Evolutionary conservation across 1,139 yeast genomes (phyloP).

Genomic region (Blastobotrys petasosporus): DNA sequence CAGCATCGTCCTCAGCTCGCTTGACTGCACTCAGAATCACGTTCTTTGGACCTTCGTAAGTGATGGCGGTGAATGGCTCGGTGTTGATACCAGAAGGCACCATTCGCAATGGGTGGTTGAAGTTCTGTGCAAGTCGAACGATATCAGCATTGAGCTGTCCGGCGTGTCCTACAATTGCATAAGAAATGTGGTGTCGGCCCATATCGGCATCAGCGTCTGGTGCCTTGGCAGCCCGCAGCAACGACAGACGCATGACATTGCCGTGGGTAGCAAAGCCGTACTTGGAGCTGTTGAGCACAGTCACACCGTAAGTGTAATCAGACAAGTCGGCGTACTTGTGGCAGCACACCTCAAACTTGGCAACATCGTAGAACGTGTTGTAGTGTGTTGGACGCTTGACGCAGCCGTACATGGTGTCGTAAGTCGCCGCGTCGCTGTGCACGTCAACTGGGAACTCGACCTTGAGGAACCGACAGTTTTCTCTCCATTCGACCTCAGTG

Average conservation of each 20-base stretch:
- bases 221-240: conserved; percentile 79
- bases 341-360: conserved; percentile 92
- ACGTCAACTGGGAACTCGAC: conserved; percentile 91
- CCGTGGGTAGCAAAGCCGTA: conserved; percentile 95
- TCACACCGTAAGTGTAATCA: conserved; percentile 78
- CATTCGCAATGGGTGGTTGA: conserved; percentile 52
- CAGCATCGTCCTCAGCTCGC: conserved; percentile 79
- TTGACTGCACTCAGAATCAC: conserved; percentile 71
- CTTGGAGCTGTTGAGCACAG: conserved; percentile 75
- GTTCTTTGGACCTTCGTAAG: conserved; percentile 45
- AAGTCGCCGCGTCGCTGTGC: conserved; percentile 68
- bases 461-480: conserved; percentile 78
- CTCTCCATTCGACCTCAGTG: conserved; percentile 78
- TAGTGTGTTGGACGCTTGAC: conserved; percentile 90
- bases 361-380: conserved; percentile 93
- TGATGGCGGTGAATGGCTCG: conserved; percentile 25
- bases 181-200: conserved; percentile 78
- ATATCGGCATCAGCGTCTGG: conserved; percentile 93
- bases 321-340: conserved; percentile 91
- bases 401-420: conserved; percentile 90
- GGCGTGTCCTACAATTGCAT: conserved; percentile 75
- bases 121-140: conserved; percentile 69
- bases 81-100: conserved; percentile 37
- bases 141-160: conserved; percentile 60
- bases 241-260: conserved; percentile 72